phyloP scores from a whole-genome alignment of 108 stramenopile species.

The Skeletonema marinoi region DNA sequence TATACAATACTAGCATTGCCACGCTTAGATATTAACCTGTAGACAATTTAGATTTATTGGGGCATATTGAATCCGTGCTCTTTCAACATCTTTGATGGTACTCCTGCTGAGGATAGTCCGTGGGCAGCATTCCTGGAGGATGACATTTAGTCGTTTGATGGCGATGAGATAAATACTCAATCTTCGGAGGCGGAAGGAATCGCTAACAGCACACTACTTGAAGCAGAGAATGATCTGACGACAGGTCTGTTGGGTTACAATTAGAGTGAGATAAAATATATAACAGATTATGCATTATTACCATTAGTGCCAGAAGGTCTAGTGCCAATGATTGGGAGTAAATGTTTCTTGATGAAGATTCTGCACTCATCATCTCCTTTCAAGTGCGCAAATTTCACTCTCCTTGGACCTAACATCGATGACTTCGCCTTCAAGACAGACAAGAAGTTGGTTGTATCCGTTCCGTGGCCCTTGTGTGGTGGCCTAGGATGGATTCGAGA shows the following conservation, averaged over 20 bases:
- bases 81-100: slow-evolving; percentile 33
- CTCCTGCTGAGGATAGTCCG: slow-evolving; percentile 20
- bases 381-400: slow-evolving; percentile 34
- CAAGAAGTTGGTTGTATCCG: slow-evolving; percentile 26
- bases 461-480: slow-evolving; percentile 6
- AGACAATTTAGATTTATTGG: too few relatives aligned
- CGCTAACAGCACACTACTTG: not conserved
- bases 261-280: not conserved
- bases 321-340: slow-evolving; percentile 36
- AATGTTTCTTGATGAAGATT: slow-evolving; percentile 22
- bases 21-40: too few relatives aligned
- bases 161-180: not conserved
- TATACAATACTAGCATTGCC: too few relatives aligned
- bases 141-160: not conserved
- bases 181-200: not conserved
- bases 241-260: not conserved
- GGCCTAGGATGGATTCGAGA: slow-evolving; percentile 22
- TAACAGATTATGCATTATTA: not conserved
- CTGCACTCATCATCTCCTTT: slow-evolving; percentile 27
- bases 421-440: slow-evolving; percentile 12
- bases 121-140: slow-evolving; percentile 19
- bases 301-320: slow-evolving; percentile 22
- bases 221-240: not conserved
- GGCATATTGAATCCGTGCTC: not conserved
- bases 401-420: not conserved